Conservation (phyloP, 768 basidiomycete species). For the Russula ochroleuca region DNA sequence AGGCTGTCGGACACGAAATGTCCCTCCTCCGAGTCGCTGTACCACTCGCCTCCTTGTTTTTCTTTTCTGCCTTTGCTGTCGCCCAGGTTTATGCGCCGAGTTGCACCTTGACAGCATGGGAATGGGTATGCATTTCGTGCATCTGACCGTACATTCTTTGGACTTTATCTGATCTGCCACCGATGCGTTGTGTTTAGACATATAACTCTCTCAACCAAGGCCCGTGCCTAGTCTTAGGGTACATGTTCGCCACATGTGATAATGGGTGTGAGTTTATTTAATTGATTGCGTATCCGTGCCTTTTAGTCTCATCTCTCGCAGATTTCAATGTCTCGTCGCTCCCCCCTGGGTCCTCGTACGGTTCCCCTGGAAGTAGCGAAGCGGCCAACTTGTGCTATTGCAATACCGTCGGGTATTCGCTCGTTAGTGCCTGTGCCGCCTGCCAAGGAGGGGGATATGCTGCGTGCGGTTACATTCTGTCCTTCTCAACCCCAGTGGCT, state of each 20-base stretch:
- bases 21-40: too few relatives aligned
- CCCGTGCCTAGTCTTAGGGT: neutral
- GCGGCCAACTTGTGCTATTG: neutral
- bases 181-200: neutral
- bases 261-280: neutral
- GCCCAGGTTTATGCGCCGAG: neutral
- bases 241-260: neutral
- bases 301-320: neutral
- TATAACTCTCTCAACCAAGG: neutral
- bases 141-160: neutral
- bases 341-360: neutral
- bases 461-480: neutral
- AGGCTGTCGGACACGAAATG: too few relatives aligned
- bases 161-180: neutral
- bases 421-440: neutral
- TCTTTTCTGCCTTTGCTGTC: too few relatives aligned
- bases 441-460: neutral
- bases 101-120: neutral
- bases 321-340: neutral
- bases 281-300: neutral
- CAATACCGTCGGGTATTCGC: slow-evolving; percentile 6
- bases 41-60: too few relatives aligned
- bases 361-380: too few relatives aligned
- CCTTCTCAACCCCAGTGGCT: neutral
- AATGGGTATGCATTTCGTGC: neutral